Evolutionary conservation across 2,329 filamentous ascomycete genomes (phyloP), one percentile per base, ranked within the genome.

Genomic region (Alternaria novae-zelandiae): DNA sequence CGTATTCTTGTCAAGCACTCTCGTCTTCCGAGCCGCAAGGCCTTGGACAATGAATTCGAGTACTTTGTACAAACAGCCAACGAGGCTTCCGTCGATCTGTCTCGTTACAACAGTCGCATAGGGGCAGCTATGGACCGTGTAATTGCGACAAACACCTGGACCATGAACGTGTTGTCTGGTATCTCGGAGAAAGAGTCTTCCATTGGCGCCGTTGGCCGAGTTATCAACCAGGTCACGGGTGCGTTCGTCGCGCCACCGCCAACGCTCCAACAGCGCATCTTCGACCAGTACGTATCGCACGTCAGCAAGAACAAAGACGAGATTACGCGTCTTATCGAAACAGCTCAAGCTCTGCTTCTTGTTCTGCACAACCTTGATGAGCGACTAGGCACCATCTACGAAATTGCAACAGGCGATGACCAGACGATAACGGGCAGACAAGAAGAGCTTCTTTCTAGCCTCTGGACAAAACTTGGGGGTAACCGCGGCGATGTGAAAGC

Each of bases 271-370:
- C 66, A 88, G 57, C 86, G 87, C 9, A 81, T 96, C 2, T 83
- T 92, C 41, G 88, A 93, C 65, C 90, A 92, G 74, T 96, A 95
- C 76, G 84, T 94, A 21, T 85, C 89, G 59, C 92, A 95, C 79
- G 91, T 91, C 1, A 82, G 84, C 21, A 84, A 89, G 13, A 88
- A 94, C 11, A 90, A 90, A 63, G 89, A 90, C 46, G 89, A 91
- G 72, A 92, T 95, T 65, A 80, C 83, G 4, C 78, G 79, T 17
- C 85, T 96, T 13, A 91, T 96, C 64, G 75, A 86, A 50, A 89
- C 93, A 76, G 92, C 92, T 0, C 87, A 91, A 67, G 86, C 86
- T 1, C 85, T 95, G 9, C 83, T 94, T 8, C 79, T 83, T 12
- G 84, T 91, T 2, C 86, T 96, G 3, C 83, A 87, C 21, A 87